phyloP scores from a whole-genome alignment of 2,329 filamentous ascomycete species.

The Fusarium pseudonygamai region DNA sequence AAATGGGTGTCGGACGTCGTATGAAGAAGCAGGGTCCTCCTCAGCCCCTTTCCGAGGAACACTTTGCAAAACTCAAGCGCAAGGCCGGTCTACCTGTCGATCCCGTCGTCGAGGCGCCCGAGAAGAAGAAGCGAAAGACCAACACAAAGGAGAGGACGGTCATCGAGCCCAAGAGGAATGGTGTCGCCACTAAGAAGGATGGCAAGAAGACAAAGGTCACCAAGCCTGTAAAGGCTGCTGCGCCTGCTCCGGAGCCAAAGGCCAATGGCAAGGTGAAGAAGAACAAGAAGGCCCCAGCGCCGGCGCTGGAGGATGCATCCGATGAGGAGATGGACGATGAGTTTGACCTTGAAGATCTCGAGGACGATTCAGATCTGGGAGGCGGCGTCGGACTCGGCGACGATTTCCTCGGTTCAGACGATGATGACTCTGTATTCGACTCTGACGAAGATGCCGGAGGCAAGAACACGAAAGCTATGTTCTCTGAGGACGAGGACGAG shows the following conservation, averaged over 20 bases:
- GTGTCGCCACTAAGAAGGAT: slow-evolving; percentile 42
- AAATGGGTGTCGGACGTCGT: slow-evolving; percentile 88
- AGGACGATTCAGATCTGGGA: slow-evolving; percentile 54
- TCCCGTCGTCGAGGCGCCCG: slow-evolving; percentile 64
- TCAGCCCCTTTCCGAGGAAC: slow-evolving; percentile 80
- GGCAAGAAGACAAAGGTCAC: slow-evolving; percentile 46
- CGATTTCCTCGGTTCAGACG: slow-evolving; percentile 67
- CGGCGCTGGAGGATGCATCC: slow-evolving; percentile 56
- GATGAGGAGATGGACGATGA: slow-evolving; percentile 52
- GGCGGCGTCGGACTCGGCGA: slow-evolving; percentile 56
- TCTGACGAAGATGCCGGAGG: slow-evolving; percentile 71
- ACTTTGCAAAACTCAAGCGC: slow-evolving; percentile 82
- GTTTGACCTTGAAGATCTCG: slow-evolving; percentile 59
- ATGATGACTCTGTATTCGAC: slow-evolving; percentile 72
- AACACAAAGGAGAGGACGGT: slow-evolving; percentile 45
- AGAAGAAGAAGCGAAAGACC: slow-evolving; percentile 66
- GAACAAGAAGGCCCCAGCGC: slow-evolving; percentile 49
- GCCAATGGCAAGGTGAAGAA: slow-evolving; percentile 45
- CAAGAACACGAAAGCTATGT: slow-evolving; percentile 70
- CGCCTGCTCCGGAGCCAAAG: slow-evolving; percentile 42
- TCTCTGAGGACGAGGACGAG: slow-evolving; percentile 93
- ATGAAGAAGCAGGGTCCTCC: slow-evolving; percentile 97
- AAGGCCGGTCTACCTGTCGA: slow-evolving; percentile 78
- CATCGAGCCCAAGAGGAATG: slow-evolving; percentile 44
- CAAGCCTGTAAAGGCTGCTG: slow-evolving; percentile 47